Percentiles rank a stretch among this genome's conserved stretches.
phyloP scores from a whole-genome alignment of 78 protist species.

The Anaeramoeba flamelloides region DNA sequence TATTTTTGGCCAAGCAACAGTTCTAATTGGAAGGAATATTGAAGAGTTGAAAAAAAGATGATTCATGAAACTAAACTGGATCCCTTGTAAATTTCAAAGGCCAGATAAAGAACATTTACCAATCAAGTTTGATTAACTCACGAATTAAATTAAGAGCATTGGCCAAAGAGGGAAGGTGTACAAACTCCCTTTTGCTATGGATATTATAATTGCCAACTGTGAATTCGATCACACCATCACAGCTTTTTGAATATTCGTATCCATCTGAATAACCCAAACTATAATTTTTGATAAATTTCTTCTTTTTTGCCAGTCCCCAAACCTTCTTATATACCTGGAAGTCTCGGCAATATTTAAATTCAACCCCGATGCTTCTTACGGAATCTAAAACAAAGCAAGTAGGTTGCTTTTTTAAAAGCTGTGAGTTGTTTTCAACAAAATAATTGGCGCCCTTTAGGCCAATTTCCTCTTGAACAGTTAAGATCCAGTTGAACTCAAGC shows the following conservation, averaged over 20 bases:
- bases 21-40: no score
- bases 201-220: background rate
- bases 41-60: no score
- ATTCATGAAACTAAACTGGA: no score
- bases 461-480: background rate
- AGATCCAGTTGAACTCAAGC: background rate
- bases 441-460: background rate
- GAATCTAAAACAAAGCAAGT: background rate
- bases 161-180: background rate
- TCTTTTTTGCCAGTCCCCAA: background rate
- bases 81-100: no score
- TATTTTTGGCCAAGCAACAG: no score
- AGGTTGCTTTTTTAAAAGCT: background rate
- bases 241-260: background rate
- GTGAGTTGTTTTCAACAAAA: background rate
- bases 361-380: no score
- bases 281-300: no score
- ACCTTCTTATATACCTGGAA: background rate
- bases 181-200: background rate
- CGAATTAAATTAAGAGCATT: background rate
- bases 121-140: background rate
- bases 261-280: background rate
- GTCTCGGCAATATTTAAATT: no score
- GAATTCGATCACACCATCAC: background rate
- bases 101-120: no score